phyloP scores from a whole-genome alignment of 1,284 basidiomycete species.

The Trichosporon sp. region DNA sequence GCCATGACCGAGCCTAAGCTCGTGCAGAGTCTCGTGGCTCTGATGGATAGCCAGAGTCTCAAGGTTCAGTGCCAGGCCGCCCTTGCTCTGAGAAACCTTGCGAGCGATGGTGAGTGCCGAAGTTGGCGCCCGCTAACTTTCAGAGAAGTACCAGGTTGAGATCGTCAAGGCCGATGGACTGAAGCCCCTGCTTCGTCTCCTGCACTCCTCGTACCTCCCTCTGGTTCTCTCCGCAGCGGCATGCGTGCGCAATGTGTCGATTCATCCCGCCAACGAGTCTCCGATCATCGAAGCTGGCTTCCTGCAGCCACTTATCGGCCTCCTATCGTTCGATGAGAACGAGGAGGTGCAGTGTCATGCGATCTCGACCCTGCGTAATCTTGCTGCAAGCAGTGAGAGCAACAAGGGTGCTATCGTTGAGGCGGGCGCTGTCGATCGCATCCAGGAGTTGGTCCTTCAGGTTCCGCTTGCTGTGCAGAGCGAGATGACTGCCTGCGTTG shows the following conservation, averaged over 20 bases:
- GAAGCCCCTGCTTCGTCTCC: conserved; percentile 82
- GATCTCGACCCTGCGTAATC: conserved; percentile 95
- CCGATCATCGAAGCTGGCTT: conserved; percentile 99
- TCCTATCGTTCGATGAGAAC: conserved; percentile 96
- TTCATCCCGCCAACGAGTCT: conserved; percentile 96
- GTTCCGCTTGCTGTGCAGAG: conserved; percentile 97
- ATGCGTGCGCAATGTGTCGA: conserved; percentile 98
- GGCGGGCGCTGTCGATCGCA: conserved; percentile 95
- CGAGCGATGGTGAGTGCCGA: conserved; percentile 79
- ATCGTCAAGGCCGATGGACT: conserved; percentile 96
- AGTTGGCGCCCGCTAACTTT: background rate
- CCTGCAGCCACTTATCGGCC: conserved; percentile 89
- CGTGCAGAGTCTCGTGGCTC: conserved; percentile 85
- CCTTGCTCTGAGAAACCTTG: conserved; percentile 90
- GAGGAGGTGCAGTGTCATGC: conserved; percentile 99
- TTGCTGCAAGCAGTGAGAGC: conserved; percentile 95
- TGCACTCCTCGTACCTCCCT: conserved; percentile 97
- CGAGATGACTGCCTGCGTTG: conserved; percentile 99
- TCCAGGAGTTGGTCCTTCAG: conserved; percentile 92
- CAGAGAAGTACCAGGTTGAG: conserved; percentile 98
- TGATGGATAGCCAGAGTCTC: conserved; percentile 96
- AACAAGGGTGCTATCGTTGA: conserved; percentile 98
- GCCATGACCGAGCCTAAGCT: conserved; percentile 92
- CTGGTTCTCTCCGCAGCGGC: conserved; percentile 97
- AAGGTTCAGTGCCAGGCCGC: conserved; percentile 99